Conservation (phyloP, 306 rosid species). For the Gillenia trifoliata region DNA sequence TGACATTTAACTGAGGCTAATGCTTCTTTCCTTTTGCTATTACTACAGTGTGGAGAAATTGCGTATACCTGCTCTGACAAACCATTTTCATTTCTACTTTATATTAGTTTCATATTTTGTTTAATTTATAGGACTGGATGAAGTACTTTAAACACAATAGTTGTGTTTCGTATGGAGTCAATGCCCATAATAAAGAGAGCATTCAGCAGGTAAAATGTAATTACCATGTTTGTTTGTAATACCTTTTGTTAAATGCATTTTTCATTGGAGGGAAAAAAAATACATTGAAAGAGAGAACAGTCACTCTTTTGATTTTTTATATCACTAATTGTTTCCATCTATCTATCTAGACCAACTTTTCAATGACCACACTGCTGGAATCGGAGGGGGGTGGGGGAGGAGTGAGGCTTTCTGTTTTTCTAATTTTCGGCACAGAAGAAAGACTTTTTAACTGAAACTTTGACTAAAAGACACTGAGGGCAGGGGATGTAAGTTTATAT, state of each 20-base stretch:
- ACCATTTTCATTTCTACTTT: background rate
- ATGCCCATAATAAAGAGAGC: conserved; percentile 76
- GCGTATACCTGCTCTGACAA: background rate
- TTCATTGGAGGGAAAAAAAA: background rate
- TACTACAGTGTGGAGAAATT: background rate
- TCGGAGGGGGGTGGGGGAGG: background rate
- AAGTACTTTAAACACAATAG: conserved; percentile 47
- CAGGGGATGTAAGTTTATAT: background rate
- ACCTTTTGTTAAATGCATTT: background rate
- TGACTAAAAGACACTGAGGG: background rate
- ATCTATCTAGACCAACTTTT: background rate
- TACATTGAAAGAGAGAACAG: background rate
- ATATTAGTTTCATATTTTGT: background rate
- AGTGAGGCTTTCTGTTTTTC: background rate
- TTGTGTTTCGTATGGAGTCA: conserved; percentile 56
- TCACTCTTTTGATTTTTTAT: background rate
- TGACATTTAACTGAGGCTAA: background rate
- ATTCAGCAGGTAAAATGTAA: conserved; percentile 56
- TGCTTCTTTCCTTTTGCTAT: background rate
- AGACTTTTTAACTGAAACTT: background rate
- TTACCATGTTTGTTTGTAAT: conserved; percentile 8
- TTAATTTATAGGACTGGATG: conserved; percentile 55
- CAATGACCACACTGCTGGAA: background rate
- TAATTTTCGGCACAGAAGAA: background rate
- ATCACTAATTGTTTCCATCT: background rate